Evolutionary conservation across 179 eudicot species (phyloP), one percentile per base, ranked within the genome.

Genomic region (Dionaea muscipula): DNA sequence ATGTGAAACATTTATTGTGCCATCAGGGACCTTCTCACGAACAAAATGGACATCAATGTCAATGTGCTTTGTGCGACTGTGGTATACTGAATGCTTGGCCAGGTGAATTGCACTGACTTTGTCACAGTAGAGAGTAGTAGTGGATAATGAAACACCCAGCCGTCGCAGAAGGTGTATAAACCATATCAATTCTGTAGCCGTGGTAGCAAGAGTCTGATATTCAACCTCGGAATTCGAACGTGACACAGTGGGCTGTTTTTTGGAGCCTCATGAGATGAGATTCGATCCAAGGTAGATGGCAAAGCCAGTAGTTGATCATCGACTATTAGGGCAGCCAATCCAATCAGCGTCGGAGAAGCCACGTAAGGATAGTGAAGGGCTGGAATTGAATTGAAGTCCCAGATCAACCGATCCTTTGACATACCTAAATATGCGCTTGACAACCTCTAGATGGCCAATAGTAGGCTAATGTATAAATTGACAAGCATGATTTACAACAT

Each of bases 291-390:
- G 41, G 18, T 26, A 52, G 14, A 52, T 35, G 12, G 10, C 10
- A 21, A 11, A 52, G 4, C 39, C 40, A 28, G 21, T 52, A 8
- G 12, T 31, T 0, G 40, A 19, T 12, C 18, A 2, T 6, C 3
- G 19, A 19, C 26, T 22, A 18, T n/a, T 20, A 1, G 19, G 26
- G 14, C 23, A 6, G 9, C 54, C 54, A 1, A 5, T 40, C 56
- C 56, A 52, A 14, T 52, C 22, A 1, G 56, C 56, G 15, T 52
- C 41, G n/a, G 16, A n/a, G 28, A 28, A 52, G 22, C 3, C 56
- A n/a, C 17, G 39, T 8, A 53, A 20, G 2, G 13, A 2, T 3
- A 20, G 9, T 6, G 16, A 0, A 8, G 0, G 8, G 8, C 1
- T 0, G 20, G 2, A 3, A 3, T 19, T 8, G 28, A 52, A 17